These are phyloP conservation scores for Cylindrotheca fusiformis DNA, from an alignment of 108 stramenopile species.

Conservation along the genomic window DNA sequence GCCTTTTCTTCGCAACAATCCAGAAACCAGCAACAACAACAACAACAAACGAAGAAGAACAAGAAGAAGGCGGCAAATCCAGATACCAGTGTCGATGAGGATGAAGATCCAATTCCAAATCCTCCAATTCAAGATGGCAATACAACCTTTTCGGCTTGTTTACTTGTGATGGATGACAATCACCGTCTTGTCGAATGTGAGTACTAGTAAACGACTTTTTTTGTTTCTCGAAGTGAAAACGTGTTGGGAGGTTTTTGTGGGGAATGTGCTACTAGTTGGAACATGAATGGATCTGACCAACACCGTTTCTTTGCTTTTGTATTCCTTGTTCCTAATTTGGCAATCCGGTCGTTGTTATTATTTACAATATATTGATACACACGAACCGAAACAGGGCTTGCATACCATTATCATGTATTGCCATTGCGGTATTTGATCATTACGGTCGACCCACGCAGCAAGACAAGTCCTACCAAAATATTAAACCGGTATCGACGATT, in stretches of 20 bases:
- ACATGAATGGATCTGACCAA: no score
- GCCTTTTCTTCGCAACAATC: no score
- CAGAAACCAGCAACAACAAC: neutral
- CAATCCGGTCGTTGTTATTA: no score
- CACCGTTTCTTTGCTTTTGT: no score
- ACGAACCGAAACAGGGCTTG: constrained; percentile 50
- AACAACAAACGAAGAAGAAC: neutral
- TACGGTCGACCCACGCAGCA: constrained; percentile 59
- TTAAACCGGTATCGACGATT: constrained; percentile 41
- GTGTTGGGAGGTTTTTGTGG: no score
- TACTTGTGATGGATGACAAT: constrained; percentile 53
- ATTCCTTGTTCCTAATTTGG: no score
- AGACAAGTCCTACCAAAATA: constrained; percentile 30
- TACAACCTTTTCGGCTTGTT: constrained; percentile 45
- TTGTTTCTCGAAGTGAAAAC: no score
- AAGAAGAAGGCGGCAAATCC: neutral
- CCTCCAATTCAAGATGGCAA: constrained; percentile 16
- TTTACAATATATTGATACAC: no score
- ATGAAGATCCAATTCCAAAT: constrained; percentile 32
- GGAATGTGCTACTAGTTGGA: no score
- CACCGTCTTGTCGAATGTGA: constrained; percentile 38
- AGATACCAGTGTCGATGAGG: no score
- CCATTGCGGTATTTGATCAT: constrained; percentile 61
- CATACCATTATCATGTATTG: constrained; percentile 73
- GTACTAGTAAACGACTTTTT: no score